Conservation (phyloP, 108 stramenopile genomes). For the Ochromonas danica region DNA sequence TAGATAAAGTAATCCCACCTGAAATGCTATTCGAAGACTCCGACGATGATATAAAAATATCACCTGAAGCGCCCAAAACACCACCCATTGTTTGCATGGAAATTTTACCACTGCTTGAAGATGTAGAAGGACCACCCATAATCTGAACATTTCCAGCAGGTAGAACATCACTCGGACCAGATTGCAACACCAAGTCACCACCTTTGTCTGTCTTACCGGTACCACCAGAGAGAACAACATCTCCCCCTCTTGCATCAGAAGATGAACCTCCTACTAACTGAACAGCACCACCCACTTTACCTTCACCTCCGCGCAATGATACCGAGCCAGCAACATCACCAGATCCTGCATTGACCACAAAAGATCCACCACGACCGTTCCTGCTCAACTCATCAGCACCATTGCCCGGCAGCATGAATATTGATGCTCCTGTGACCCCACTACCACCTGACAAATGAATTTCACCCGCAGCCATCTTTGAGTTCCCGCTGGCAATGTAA, state of each 20-base stretch:
- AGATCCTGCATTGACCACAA: background rate
- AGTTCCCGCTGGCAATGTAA: background rate
- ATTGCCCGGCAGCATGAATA: background rate
- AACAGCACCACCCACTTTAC: background rate
- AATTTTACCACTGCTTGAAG: background rate
- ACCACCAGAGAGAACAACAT: background rate
- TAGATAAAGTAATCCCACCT: no score
- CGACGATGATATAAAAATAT: background rate
- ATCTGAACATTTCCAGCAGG: background rate
- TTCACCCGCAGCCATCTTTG: background rate
- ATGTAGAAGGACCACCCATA: background rate
- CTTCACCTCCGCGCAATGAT: background rate
- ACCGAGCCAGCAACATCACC: background rate
- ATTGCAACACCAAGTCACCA: background rate
- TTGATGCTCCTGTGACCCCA: background rate
- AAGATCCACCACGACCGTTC: background rate
- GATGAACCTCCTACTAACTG: background rate
- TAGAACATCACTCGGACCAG: background rate
- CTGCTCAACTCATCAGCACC: background rate
- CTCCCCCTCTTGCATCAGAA: background rate
- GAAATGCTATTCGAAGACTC: no score
- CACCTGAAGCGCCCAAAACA: background rate
- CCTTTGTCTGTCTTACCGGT: background rate
- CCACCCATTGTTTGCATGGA: background rate
- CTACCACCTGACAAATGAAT: background rate